Evolutionary conservation across 768 basidiomycete genomes (phyloP).

Genomic region (Russula lepida): DNA sequence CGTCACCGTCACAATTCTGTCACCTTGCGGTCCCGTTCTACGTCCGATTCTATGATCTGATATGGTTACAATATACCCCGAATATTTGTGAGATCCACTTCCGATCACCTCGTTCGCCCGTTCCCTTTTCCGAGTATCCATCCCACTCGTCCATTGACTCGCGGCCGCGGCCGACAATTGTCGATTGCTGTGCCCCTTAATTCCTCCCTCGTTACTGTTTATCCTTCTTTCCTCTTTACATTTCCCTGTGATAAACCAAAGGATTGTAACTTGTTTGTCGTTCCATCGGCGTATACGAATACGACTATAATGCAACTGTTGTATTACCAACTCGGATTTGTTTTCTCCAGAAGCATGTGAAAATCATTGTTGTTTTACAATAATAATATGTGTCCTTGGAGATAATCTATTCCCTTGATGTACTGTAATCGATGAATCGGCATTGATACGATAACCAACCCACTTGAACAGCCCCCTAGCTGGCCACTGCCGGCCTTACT

Average conservation of each 20-base stretch:
- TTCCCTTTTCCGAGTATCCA: neutral
- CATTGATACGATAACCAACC: too few species aligned
- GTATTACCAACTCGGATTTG: neutral
- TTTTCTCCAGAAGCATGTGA: neutral
- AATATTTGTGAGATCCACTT: neutral
- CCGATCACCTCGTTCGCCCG: neutral
- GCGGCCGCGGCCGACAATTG: neutral
- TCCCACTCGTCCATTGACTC: neutral
- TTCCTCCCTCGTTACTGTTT: neutral
- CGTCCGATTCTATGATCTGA: neutral
- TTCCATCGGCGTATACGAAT: neutral
- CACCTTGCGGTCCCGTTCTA: neutral
- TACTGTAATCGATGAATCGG: too few species aligned
- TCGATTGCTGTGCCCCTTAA: too few species aligned
- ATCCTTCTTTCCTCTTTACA: neutral
- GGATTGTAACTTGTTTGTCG: neutral
- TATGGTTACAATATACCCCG: neutral
- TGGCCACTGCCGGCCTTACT: too few species aligned
- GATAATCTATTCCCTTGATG: too few species aligned
- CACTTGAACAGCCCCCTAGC: too few species aligned
- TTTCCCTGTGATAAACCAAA: neutral
- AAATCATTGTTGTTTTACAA: too few species aligned
- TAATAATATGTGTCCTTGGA: too few species aligned
- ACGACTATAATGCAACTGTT: neutral
- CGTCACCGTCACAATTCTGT: neutral